Evolutionary conservation across 306 rosid genomes (phyloP).

Genomic region (Glycine soja): DNA sequence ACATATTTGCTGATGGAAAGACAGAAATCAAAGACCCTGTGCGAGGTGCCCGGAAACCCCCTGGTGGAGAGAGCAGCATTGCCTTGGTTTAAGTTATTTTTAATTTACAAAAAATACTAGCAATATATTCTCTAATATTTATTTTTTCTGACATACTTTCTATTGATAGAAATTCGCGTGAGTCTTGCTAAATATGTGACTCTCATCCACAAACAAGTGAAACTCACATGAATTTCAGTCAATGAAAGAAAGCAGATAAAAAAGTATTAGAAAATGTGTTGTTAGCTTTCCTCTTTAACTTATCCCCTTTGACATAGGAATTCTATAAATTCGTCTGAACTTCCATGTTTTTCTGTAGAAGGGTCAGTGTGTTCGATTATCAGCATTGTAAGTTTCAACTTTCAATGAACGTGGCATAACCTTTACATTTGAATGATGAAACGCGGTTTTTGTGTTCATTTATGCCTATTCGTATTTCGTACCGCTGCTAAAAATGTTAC

Average conservation of each 20-base stretch:
- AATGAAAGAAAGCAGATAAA: not conserved
- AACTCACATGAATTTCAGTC: not conserved
- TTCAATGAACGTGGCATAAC: slow-evolving; percentile 21
- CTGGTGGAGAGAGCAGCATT: slow-evolving; percentile 96
- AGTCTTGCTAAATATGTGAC: not conserved
- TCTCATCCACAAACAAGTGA: not conserved
- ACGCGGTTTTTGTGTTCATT: slow-evolving; percentile 18
- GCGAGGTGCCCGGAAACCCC: slow-evolving; percentile 89
- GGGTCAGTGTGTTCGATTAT: slow-evolving; percentile 29
- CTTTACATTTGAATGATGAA: slow-evolving; percentile 30
- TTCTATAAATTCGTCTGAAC: slow-evolving; percentile 36
- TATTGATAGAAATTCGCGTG: not conserved
- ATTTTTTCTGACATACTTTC: not conserved
- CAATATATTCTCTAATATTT: not conserved
- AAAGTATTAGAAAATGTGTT: not conserved
- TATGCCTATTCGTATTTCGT: too few species aligned
- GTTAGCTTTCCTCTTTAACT: not conserved
- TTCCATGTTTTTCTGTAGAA: slow-evolving; percentile 41
- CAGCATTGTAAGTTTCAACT: slow-evolving; percentile 33
- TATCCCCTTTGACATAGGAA: slow-evolving; percentile 39
- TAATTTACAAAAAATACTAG: not conserved
- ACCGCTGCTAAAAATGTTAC: not conserved
- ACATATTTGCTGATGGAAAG: slow-evolving; percentile 91
- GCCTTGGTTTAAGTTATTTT: slow-evolving; percentile 65
- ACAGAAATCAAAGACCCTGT: slow-evolving; percentile 69